A percentile compares a stretch with the other conserved stretches of the same genome.
Evolutionary conservation across 768 basidiomycete species (phyloP).

Genomic region (Fomitopsis pulvina): DNA sequence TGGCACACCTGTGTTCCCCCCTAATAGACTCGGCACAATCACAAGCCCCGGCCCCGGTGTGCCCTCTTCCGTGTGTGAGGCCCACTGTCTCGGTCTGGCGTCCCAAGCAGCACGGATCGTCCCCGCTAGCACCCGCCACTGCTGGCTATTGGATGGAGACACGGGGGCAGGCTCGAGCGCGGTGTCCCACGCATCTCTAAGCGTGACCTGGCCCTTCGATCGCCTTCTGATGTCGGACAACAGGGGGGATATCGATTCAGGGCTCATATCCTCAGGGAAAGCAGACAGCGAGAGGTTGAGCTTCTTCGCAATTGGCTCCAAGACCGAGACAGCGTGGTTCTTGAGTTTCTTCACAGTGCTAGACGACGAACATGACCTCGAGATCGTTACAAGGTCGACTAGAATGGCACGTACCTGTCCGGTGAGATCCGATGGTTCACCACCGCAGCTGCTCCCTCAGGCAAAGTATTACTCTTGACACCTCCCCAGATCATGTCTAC

Average conservation of each 20-base stretch:
- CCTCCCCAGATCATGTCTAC: slow-evolving; percentile 48
- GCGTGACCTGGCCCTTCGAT: slow-evolving; percentile 38
- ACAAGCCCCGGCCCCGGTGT: background rate
- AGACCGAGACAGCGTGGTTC: slow-evolving; percentile 28
- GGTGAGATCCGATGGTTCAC: slow-evolving; percentile 65
- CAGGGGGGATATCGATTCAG: background rate
- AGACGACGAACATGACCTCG: slow-evolving; percentile 19
- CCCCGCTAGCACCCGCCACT: slow-evolving; percentile 28
- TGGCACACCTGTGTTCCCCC: slow-evolving; percentile 14
- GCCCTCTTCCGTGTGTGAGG: background rate
- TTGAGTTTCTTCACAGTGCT: slow-evolving; percentile 18
- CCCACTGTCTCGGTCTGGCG: slow-evolving; percentile 23
- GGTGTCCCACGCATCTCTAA: slow-evolving; percentile 41
- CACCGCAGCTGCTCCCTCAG: slow-evolving; percentile 62
- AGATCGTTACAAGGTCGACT: background rate
- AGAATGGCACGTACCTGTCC: slow-evolving; percentile 12
- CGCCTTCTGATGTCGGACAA: background rate
- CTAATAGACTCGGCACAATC: slow-evolving; percentile 28
- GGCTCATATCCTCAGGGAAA: slow-evolving; percentile 35
- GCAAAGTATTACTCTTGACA: slow-evolving; percentile 57
- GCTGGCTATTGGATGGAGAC: slow-evolving; percentile 34
- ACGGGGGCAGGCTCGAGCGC: slow-evolving; percentile 64
- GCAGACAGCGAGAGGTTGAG: slow-evolving; percentile 56
- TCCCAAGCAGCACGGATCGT: slow-evolving; percentile 23
- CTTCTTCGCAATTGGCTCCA: slow-evolving; percentile 35